These are phyloP conservation scores for Elymus sibiricus DNA, from an alignment of 176 grass and related monocot genomes.

Conservation along the genomic window DNA sequence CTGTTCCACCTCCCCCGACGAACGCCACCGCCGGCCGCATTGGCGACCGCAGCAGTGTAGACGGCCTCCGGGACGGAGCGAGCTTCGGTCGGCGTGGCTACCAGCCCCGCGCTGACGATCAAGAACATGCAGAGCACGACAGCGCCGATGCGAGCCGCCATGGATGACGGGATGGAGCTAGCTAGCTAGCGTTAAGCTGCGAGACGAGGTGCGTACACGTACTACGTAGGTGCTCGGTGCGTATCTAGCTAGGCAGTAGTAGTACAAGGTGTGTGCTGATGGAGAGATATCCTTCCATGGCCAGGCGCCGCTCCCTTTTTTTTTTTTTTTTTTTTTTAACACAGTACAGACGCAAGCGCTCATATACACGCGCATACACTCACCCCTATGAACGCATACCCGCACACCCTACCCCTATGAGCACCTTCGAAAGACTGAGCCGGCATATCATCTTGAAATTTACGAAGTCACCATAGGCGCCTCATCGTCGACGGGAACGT, in stretches of 20 bases:
- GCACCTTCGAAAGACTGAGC: no score
- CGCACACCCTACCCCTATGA: no score
- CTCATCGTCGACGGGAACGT: no score
- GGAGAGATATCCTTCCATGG: background rate
- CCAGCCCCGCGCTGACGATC: conserved; percentile 28
- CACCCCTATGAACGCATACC: no score
- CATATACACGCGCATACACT: no score
- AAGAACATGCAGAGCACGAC: conserved; percentile 25
- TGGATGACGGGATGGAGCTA: background rate
- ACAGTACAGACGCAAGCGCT: no score
- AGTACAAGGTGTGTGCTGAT: background rate
- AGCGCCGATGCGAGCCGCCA: conserved; percentile 26
- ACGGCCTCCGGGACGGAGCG: background rate
- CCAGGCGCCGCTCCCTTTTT: conserved; percentile 41
- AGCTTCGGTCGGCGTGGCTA: conserved; percentile 3
- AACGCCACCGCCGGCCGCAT: background rate
- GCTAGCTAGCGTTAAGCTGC: background rate
- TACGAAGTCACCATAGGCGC: no score
- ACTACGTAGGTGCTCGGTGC: background rate
- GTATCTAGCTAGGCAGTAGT: background rate
- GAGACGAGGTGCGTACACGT: background rate
- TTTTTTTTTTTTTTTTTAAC: no score
- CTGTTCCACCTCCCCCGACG: conserved; percentile 38
- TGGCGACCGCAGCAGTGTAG: background rate
- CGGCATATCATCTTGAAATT: no score